phyloP scores from a whole-genome alignment of 306 rosid genomes.

The Phaseolus lunatus region DNA sequence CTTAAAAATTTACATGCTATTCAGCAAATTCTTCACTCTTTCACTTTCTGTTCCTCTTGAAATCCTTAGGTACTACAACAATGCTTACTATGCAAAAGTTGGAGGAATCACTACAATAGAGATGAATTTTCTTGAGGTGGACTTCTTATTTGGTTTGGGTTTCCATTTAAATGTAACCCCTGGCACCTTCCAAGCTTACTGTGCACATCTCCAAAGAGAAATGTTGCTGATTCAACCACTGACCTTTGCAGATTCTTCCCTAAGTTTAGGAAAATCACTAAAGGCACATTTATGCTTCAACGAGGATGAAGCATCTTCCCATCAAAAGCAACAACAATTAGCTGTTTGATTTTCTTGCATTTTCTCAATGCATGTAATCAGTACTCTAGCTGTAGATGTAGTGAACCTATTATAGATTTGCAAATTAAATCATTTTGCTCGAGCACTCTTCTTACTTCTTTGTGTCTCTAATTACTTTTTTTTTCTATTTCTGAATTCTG shows the following conservation, averaged over 20 bases:
- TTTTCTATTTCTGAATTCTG: slow-evolving; percentile 15
- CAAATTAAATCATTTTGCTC: slow-evolving; percentile 39
- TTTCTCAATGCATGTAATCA: slow-evolving; percentile 49
- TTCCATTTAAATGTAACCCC: slow-evolving; percentile 88
- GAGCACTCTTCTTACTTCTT: slow-evolving; percentile 5
- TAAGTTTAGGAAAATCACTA: slow-evolving; percentile 58
- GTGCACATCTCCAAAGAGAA: slow-evolving; percentile 74
- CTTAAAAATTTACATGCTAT: background rate
- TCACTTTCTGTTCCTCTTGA: background rate
- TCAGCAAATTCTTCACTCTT: background rate
- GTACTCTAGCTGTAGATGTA: slow-evolving; percentile 49
- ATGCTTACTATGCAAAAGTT: slow-evolving; percentile 96
- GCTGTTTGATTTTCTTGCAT: slow-evolving; percentile 65
- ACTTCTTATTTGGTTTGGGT: slow-evolving; percentile 87
- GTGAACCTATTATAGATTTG: slow-evolving; percentile 48
- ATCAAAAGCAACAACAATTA: slow-evolving; percentile 74
- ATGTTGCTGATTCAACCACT: slow-evolving; percentile 77
- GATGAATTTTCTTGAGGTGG: slow-evolving; percentile 95
- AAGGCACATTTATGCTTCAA: slow-evolving; percentile 68
- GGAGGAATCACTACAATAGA: slow-evolving; percentile 94
- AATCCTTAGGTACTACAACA: slow-evolving; percentile 81
- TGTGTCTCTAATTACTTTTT: background rate
- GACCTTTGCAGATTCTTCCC: slow-evolving; percentile 58
- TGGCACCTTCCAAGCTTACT: slow-evolving; percentile 72
- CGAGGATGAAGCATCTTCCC: slow-evolving; percentile 81